Conservation (phyloP, 148 eudicot genomes). For the Vaccinium darrowii region DNA sequence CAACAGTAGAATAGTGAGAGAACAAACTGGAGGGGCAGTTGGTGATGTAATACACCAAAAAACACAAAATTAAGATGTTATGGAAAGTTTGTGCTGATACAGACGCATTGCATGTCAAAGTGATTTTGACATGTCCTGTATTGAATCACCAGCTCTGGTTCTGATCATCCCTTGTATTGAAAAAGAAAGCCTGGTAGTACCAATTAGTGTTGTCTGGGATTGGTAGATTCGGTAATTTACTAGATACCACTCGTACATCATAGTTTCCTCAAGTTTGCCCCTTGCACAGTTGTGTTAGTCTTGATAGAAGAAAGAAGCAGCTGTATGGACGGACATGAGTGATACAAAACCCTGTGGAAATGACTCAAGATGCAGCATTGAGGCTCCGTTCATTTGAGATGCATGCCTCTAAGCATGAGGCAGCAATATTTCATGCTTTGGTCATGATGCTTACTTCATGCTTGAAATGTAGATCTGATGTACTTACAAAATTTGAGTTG, state of each 20-base stretch:
- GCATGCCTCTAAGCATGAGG: not conserved
- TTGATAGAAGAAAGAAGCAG: not conserved
- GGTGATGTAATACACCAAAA: not conserved
- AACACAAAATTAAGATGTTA: not conserved
- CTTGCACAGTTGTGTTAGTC: not conserved
- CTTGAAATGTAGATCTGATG: not conserved
- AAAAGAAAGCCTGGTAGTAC: not conserved
- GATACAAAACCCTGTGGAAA: not conserved
- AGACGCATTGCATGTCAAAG: not conserved
- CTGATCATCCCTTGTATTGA: not conserved
- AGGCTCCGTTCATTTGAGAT: not conserved
- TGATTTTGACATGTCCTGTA: not conserved
- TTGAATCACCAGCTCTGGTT: not conserved
- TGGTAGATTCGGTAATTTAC: not conserved
- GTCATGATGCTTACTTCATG: not conserved
- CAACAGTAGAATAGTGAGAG: not conserved
- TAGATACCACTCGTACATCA: not conserved
- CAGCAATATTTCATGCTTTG: not conserved
- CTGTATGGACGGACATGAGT: not conserved
- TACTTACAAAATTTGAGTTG: not conserved
- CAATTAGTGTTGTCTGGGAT: not conserved
- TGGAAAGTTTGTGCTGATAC: not conserved
- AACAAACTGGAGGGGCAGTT: not conserved
- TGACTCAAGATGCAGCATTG: not conserved
- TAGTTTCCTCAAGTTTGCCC: not conserved